phyloP scores from a whole-genome alignment of 371 early-diverging fungal genomes.

The Apophysomyces elegans region DNA sequence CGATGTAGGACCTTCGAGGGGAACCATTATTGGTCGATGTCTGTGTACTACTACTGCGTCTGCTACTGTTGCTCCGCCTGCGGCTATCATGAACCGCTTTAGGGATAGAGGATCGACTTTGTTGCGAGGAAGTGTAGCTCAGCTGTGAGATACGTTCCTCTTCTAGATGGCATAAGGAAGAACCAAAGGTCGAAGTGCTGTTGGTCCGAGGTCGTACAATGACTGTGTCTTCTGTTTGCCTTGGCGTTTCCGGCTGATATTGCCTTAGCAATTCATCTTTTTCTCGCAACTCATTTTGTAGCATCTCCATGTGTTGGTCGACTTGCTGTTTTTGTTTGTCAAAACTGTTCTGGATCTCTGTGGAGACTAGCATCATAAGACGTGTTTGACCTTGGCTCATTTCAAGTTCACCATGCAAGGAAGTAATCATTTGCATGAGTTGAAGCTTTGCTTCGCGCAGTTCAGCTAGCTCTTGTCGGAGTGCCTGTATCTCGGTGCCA shows the following conservation, averaged over 20 bases:
- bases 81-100: background rate
- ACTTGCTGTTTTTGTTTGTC: conserved; percentile 21
- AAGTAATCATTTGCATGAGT: conserved; percentile 23
- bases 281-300: conserved; percentile 24
- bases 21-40: background rate
- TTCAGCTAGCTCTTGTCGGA: conserved; percentile 22
- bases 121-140: background rate
- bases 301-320: conserved; percentile 12
- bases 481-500: background rate
- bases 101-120: conserved; percentile 6
- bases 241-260: background rate
- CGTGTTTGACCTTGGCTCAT: conserved; percentile 35
- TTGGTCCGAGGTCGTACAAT: conserved; percentile 2
- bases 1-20: conserved; percentile 1
- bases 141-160: background rate
- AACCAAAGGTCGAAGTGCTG: conserved; percentile 15
- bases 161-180: conserved; percentile 5
- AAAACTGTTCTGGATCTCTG: conserved; percentile 39
- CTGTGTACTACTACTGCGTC: background rate
- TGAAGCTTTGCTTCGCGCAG: conserved; percentile 23
- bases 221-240: background rate
- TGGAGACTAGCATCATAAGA: conserved; percentile 37
- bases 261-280: background rate
- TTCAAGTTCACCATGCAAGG: conserved; percentile 30
- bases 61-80: conserved; percentile 11